phyloP scores from a whole-genome alignment of 805 yeast genomes.

The Kuraishia molischiana region DNA sequence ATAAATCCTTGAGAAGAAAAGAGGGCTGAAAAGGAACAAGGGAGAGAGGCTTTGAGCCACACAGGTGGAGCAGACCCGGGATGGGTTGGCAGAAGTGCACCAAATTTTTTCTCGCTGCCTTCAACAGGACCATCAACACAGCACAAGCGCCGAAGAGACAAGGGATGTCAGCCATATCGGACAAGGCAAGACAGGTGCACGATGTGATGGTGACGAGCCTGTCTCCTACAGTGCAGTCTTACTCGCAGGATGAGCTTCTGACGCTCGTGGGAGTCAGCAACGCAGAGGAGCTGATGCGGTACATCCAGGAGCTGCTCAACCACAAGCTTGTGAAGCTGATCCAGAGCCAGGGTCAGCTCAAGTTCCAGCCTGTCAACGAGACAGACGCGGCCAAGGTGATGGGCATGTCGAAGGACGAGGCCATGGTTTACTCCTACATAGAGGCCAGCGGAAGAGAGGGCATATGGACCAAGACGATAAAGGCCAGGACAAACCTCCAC shows the following conservation, averaged over 20 bases:
- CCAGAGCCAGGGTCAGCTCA: constrained; percentile 54
- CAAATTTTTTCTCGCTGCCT: too few relatives aligned
- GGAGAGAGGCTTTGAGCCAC: too few relatives aligned
- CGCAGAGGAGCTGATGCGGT: constrained; percentile 28
- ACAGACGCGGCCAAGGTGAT: constrained; percentile 71
- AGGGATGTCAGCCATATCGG: too few relatives aligned
- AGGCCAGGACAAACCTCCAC: constrained; percentile 80
- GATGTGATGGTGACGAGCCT: constrained; percentile 47
- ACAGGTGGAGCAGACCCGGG: too few relatives aligned
- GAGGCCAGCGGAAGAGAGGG: constrained; percentile 94
- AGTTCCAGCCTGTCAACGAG: constrained; percentile 65
- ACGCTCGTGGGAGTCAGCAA: constrained; percentile 32
- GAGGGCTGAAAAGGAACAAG: background rate
- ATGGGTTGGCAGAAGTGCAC: too few relatives aligned
- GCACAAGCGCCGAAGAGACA: too few relatives aligned
- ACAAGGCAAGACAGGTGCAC: constrained; percentile 50
- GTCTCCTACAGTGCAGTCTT: constrained; percentile 31
- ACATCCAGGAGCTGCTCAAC: constrained; percentile 36
- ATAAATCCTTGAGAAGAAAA: constrained; percentile 1
- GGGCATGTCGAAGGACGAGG: constrained; percentile 79
- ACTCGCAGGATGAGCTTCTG: constrained; percentile 61
- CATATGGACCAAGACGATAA: constrained; percentile 89
- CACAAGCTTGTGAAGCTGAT: constrained; percentile 54
- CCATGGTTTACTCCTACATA: constrained; percentile 82
- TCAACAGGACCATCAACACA: too few relatives aligned